phyloP scores from a whole-genome alignment of 208 protist genomes.

The Leishmania tropica region DNA sequence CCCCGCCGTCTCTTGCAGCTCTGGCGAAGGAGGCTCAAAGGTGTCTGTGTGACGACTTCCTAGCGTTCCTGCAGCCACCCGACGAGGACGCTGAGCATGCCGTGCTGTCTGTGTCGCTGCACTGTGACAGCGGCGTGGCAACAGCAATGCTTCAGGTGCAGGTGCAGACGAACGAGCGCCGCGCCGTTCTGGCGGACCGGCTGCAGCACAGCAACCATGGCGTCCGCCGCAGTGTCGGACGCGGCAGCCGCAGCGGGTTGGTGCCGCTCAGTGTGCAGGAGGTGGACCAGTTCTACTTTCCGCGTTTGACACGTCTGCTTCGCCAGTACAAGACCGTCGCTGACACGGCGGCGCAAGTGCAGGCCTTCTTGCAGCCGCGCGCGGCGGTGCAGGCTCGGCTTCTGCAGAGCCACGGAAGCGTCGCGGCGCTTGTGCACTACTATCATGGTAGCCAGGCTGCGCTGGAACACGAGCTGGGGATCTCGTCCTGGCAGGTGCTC shows the following conservation, averaged over 20 bases:
- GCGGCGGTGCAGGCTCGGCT: slow-evolving; percentile 33
- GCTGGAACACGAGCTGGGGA: slow-evolving; percentile 63
- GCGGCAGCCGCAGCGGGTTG: slow-evolving; percentile 21
- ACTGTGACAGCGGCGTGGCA: slow-evolving; percentile 39
- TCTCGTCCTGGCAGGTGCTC: slow-evolving; percentile 36
- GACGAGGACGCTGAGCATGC: slow-evolving; percentile 41
- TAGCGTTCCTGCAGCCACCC: slow-evolving; percentile 56
- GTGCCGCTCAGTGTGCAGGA: slow-evolving; percentile 25
- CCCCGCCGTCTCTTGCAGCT: slow-evolving; percentile 4
- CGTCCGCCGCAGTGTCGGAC: slow-evolving; percentile 18
- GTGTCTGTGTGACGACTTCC: slow-evolving; percentile 59
- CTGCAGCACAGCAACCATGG: slow-evolving; percentile 38
- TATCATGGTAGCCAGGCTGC: slow-evolving; percentile 60
- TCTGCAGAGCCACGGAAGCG: slow-evolving; percentile 47
- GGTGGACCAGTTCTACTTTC: slow-evolving; percentile 43
- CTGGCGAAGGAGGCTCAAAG: slow-evolving; percentile 41
- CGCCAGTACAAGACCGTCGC: slow-evolving; percentile 19
- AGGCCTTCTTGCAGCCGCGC: slow-evolving; percentile 37
- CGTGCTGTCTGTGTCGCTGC: slow-evolving; percentile 35
- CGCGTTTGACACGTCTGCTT: slow-evolving; percentile 49
- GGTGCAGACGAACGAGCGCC: slow-evolving; percentile 76
- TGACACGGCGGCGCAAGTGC: slow-evolving; percentile 48
- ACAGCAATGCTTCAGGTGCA: slow-evolving; percentile 61
- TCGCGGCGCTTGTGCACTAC: slow-evolving; percentile 69
- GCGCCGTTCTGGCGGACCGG: slow-evolving; percentile 39